Evolutionary conservation across 495 filamentous ascomycete genomes (phyloP).

Genomic region (Xylaria intraflava): DNA sequence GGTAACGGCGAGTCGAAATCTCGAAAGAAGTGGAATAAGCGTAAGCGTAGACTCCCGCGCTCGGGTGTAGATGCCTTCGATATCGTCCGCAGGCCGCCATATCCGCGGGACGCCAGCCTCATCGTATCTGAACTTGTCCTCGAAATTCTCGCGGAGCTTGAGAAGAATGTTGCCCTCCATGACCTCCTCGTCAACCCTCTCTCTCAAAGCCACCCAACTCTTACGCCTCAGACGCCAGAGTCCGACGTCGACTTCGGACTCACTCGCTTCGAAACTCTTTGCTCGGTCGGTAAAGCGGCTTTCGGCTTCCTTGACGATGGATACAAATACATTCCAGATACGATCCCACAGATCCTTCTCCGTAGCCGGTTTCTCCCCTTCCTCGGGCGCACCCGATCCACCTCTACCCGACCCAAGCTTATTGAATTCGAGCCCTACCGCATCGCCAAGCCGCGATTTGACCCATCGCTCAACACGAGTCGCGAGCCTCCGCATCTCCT

Average conservation of each 20-base stretch:
- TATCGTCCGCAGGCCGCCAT: slow-evolving; percentile 95
- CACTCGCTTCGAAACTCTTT: slow-evolving; percentile 83
- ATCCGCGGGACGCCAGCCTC: slow-evolving; percentile 90
- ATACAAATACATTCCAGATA: slow-evolving; percentile 80
- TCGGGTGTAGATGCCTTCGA: slow-evolving; percentile 86
- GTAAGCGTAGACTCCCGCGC: slow-evolving; percentile 85
- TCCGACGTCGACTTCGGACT: slow-evolving; percentile 88
- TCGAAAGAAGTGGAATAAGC: slow-evolving; percentile 80
- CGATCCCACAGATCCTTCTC: slow-evolving; percentile 95
- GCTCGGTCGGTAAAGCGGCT: slow-evolving; percentile 78
- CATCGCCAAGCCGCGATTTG: slow-evolving; percentile 74
- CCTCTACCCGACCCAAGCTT: slow-evolving; percentile 80
- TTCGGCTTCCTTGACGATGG: slow-evolving; percentile 82
- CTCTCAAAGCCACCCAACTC: slow-evolving; percentile 83
- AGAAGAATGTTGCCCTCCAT: slow-evolving; percentile 94
- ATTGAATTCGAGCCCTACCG: slow-evolving; percentile 89
- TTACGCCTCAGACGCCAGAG: slow-evolving; percentile 88
- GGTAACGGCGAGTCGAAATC: slow-evolving; percentile 67
- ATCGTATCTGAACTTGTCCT: slow-evolving; percentile 98
- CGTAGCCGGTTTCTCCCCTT: slow-evolving; percentile 58
- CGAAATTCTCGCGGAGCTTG: slow-evolving; percentile 96
- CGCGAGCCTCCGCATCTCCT: slow-evolving; percentile 92
- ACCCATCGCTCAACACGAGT: slow-evolving; percentile 90
- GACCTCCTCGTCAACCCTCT: slow-evolving; percentile 94
- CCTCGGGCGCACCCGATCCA: slow-evolving; percentile 70